These are phyloP conservation scores for Mycogone perniciosa DNA, from an alignment of 2,329 filamentous ascomycete species.

Conservation along the genomic window DNA sequence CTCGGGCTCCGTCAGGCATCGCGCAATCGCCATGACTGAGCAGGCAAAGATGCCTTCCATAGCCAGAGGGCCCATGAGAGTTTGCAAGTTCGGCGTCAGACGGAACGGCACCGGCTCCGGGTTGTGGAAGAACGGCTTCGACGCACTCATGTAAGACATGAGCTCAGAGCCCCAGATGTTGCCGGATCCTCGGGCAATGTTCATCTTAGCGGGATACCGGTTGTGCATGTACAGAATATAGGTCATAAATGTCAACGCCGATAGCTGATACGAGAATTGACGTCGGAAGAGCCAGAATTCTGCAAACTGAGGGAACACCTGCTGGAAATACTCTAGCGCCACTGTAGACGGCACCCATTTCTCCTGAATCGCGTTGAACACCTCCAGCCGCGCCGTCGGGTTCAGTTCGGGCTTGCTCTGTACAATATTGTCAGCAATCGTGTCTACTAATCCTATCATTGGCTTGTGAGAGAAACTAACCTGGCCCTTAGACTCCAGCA, in stretches of 20 bases:
- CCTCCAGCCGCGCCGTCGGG: slow-evolving; percentile 72
- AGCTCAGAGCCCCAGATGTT: slow-evolving; percentile 96
- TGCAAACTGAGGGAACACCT: slow-evolving; percentile 77
- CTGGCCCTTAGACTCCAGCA: slow-evolving; percentile 60
- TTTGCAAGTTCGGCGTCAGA: slow-evolving; percentile 91
- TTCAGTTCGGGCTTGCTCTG: slow-evolving; percentile 65
- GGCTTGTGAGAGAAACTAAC: slow-evolving; percentile 34
- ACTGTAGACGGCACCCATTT: slow-evolving; percentile 83
- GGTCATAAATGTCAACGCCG: slow-evolving; percentile 94
- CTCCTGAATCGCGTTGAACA: slow-evolving; percentile 90
- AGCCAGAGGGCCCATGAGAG: slow-evolving; percentile 89
- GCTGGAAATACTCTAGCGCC: slow-evolving; percentile 82
- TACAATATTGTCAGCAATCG: slow-evolving; percentile 14
- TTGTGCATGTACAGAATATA: slow-evolving; percentile 97
- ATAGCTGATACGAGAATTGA: slow-evolving; percentile 93
- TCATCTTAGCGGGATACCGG: slow-evolving; percentile 91
- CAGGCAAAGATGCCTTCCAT: slow-evolving; percentile 96
- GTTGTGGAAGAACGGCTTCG: slow-evolving; percentile 88
- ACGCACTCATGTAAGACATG: slow-evolving; percentile 78
- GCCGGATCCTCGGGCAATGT: slow-evolving; percentile 78
- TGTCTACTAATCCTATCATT: background rate
- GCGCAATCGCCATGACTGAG: slow-evolving; percentile 91
- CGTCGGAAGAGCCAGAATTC: slow-evolving; percentile 99
- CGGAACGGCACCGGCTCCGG: slow-evolving; percentile 95
- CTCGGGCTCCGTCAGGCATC: slow-evolving; percentile 84